phyloP scores from a whole-genome alignment of 192 early-diverging fungal species.

The Coemansia sp. region DNA sequence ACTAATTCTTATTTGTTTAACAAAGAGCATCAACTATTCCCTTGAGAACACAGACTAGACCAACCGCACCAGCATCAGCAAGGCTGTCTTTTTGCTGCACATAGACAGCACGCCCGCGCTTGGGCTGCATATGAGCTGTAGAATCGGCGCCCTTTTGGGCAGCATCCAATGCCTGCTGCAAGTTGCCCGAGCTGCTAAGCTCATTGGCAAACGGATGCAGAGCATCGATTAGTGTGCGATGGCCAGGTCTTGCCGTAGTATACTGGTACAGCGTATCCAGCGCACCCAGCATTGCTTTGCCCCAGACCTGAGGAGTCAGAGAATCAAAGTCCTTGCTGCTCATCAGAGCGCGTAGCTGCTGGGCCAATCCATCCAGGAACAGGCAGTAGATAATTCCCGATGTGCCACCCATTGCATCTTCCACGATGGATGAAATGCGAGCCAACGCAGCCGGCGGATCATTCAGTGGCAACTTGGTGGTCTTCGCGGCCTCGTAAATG shows the following conservation, averaged over 20 bases:
- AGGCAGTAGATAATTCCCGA: slow-evolving; percentile 76
- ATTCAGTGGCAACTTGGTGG: slow-evolving; percentile 46
- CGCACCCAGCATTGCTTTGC: slow-evolving; percentile 56
- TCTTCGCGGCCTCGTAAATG: slow-evolving; percentile 53
- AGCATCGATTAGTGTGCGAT: slow-evolving; percentile 72
- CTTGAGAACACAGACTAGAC: slow-evolving; percentile 56
- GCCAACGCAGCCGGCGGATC: slow-evolving; percentile 58
- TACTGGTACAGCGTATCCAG: slow-evolving; percentile 61
- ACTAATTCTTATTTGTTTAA: slow-evolving; percentile 7
- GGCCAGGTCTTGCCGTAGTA: slow-evolving; percentile 67
- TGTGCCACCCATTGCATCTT: slow-evolving; percentile 76
- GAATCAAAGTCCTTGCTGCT: slow-evolving; percentile 16
- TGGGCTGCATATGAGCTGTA: slow-evolving; percentile 59
- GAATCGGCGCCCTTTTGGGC: slow-evolving; percentile 56
- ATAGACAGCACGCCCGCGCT: slow-evolving; percentile 66
- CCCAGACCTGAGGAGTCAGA: slow-evolving; percentile 47
- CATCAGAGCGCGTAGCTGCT: slow-evolving; percentile 42
- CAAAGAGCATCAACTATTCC: slow-evolving; percentile 50
- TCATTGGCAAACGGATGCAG: slow-evolving; percentile 63
- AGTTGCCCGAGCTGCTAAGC: slow-evolving; percentile 41
- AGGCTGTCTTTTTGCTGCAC: slow-evolving; percentile 53
- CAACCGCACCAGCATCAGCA: slow-evolving; percentile 62
- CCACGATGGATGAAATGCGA: slow-evolving; percentile 63
- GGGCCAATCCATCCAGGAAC: slow-evolving; percentile 64
- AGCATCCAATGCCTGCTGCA: slow-evolving; percentile 52